Evolutionary conservation across 768 basidiomycete species (phyloP).

Genomic region (Hortiboletus flavorubellus): DNA sequence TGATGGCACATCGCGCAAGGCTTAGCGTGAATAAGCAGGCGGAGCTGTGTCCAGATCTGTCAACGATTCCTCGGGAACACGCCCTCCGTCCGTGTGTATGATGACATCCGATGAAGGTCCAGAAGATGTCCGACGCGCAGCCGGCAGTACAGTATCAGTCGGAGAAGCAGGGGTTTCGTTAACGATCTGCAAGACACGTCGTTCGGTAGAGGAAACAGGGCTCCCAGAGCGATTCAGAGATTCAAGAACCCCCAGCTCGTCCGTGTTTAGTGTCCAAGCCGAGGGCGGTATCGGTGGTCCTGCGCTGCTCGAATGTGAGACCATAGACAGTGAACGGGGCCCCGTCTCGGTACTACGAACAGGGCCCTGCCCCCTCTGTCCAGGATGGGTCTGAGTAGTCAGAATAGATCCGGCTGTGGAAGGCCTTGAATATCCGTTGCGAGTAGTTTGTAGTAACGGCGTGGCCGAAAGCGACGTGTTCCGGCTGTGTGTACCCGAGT

Average conservation of each 20-base stretch:
- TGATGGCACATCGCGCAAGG: not conserved
- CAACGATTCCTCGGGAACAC: not conserved
- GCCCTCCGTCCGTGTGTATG: constrained; percentile 29
- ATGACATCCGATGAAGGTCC: constrained; percentile 14
- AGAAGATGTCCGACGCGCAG: not conserved
- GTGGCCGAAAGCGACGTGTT: constrained; percentile 24
- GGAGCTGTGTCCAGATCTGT: constrained; percentile 8
- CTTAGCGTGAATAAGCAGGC: constrained; percentile 25
- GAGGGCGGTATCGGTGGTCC: constrained; percentile 3
- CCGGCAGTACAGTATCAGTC: constrained; percentile 3
- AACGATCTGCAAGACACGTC: constrained; percentile 26
- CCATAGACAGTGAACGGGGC: constrained; percentile 22
- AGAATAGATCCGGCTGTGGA: constrained; percentile 43
- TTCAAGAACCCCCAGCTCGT: constrained; percentile 18
- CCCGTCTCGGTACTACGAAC: constrained; percentile 4
- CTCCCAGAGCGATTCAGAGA: constrained; percentile 20
- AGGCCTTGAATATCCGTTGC: constrained; percentile 34
- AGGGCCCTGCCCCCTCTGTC: constrained; percentile 6
- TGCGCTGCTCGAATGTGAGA: constrained; percentile 15
- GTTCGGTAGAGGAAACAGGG: constrained; percentile 19
- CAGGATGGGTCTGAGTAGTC: constrained; percentile 26
- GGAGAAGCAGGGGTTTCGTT: constrained; percentile 26
- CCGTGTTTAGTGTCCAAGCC: constrained; percentile 19
- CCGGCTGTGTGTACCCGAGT: constrained; percentile 21
- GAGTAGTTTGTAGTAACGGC: constrained; percentile 22